Percentiles rank a stretch among this genome's conserved stretches.
Conservation (phyloP, 257 asterid genomes). For the Handroanthus guayacan region DNA sequence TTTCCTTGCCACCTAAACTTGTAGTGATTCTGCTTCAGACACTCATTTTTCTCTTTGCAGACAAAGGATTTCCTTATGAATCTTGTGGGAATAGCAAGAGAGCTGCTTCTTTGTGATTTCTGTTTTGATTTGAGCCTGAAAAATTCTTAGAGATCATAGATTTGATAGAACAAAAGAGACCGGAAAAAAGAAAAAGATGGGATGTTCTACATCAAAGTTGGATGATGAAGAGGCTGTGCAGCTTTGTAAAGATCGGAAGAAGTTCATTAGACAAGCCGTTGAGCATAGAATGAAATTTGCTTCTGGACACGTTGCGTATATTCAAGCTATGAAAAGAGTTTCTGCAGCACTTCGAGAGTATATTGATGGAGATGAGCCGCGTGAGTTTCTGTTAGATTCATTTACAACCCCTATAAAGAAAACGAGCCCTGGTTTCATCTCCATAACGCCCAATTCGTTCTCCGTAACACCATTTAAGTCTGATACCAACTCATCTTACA, state of each 20-base stretch:
- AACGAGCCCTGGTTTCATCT: constrained; percentile 65
- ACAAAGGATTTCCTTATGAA: constrained; percentile 53
- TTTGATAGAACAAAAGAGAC: background rate
- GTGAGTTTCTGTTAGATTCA: constrained; percentile 68
- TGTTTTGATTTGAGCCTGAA: constrained; percentile 60
- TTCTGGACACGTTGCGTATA: constrained; percentile 84
- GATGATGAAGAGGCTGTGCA: constrained; percentile 91
- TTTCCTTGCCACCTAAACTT: constrained; percentile 24
- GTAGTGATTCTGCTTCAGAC: constrained; percentile 35
- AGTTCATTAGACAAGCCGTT: constrained; percentile 88
- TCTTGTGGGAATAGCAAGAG: constrained; percentile 52
- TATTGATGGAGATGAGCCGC: constrained; percentile 83
- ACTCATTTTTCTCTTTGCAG: constrained; percentile 32
- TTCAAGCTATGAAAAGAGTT: constrained; percentile 82
- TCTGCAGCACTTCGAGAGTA: constrained; percentile 90
- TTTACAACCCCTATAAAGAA: constrained; percentile 62
- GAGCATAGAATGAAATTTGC: constrained; percentile 79
- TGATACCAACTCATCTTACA: constrained; percentile 53
- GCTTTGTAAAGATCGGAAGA: constrained; percentile 91
- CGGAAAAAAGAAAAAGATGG: constrained; percentile 54
- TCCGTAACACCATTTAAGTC: constrained; percentile 57
- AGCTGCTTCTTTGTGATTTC: constrained; percentile 43
- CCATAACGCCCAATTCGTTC: constrained; percentile 72
- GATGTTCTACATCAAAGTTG: constrained; percentile 92
- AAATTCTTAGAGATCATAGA: constrained; percentile 42